Base-by-base conservation (phyloP, 805 yeast species). In the Starmerella floricola region DNA sequence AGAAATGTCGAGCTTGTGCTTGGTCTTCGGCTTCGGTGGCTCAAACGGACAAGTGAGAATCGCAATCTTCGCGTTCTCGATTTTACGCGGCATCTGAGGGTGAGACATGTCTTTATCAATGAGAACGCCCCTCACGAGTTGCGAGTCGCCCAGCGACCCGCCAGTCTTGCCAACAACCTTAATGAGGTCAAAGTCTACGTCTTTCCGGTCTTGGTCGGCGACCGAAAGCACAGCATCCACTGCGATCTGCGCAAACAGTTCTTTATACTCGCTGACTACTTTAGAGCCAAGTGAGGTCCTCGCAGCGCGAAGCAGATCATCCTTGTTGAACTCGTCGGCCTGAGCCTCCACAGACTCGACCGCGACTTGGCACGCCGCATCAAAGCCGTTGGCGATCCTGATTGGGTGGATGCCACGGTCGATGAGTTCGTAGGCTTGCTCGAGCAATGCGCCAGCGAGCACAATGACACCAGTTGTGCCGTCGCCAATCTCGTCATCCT, bases 401-500 rank as follows among this genome's bases (percentile, higher is more conserved):
- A 91, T 85, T 36, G 99, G 98, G 59, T 91, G 99, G 49, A 91
- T 87, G 44, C 97, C 97, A 66, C 83, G 85, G 58, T 91, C 96
- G 52, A 91, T 87, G 49, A 91, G 73, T 59, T 86, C 96, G 43
- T 81, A 64, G 2, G 98, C 96, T 65, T 91, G 95, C 61, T 88
- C 96, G 45, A 91, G 69, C 50, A 91, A 68, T 2, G 97, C 94
- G 52, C 95, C 82, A 1, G 98, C 97, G 40, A 91, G 68, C 2
- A 91, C 97, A 41, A 91, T 97, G 23, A 91, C 99, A 59, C 97
- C 97, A 4, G 99, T 91, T 23, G 99, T 91, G 58, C 98, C 98
- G 62, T 88, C 98, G 43, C 98, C 98, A 60, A 88, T 85, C 65
- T 88, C 97, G 61, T 91, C 95, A 62, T 88, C 98, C 68, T 88